Evolutionary conservation across 345 rosid genomes (phyloP), one percentile per base, ranked within the genome.

Genomic region (Rhizophora mangle): DNA sequence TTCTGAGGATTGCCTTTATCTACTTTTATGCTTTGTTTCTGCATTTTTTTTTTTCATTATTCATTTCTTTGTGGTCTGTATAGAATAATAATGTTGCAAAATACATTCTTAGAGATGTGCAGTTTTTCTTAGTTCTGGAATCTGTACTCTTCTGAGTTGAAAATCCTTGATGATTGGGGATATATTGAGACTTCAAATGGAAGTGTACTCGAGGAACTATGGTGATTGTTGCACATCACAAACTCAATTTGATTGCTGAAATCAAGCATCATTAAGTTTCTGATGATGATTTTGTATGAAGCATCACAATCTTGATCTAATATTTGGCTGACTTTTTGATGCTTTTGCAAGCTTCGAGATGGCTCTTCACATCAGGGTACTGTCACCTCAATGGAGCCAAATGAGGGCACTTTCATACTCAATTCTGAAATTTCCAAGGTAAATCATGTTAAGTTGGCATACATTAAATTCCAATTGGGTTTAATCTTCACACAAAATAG

Each of bases 341-440:
- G 75, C 29, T 47, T 72, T 64, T 84, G 71, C 70, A 83, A 94
- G 98, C 96, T 91, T 64, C 91, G 90, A 27, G 98, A 94, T 83
- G 98, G 95, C 54, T 85, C 95, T 56, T 77, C 89, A 0, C 96
- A 91, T 79, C 91, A 81, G 73, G 96, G 93, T 16, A 88, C 96
- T 71, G 98, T 91, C 30, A 91, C 96, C 54, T 94, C 98, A 7
- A 89, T 94, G 98, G 98, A 94, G 73, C 92, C 93, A 13, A 94
- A 91, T 80, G 97, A 94, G 81, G 93, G 86, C 63, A 87, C 86
- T 70, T 94, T 91, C 55, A 64, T 85, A 61, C 57, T 91, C 36
- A 88, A 88, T 83, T 68, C 93, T 61, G 97, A 91, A 81, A 84
- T 74, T 59, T 55, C 80, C 4, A 85, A 87, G 96, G 98, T 89